Evolutionary conservation across 305 asterid genomes (phyloP).

Genomic region (Plantago lanceolata): DNA sequence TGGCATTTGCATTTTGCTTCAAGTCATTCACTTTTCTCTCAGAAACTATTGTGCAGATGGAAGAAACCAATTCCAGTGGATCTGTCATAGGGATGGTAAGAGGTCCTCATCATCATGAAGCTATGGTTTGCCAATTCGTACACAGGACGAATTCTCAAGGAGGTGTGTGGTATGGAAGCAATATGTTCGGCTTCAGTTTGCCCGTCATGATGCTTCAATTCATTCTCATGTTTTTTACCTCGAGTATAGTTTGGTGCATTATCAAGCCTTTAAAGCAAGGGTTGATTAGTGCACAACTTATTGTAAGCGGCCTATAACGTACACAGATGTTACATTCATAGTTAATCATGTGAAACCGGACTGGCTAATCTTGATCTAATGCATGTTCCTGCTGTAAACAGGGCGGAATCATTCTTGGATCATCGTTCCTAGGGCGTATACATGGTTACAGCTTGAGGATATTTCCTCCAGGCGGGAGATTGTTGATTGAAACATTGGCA

Average conservation of each 20-base stretch:
- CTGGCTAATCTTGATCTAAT: no score
- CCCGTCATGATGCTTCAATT: slow-evolving; percentile 45
- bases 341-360: no score
- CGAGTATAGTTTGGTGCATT: slow-evolving; percentile 28
- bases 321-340: no score
- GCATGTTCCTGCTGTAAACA: slow-evolving; percentile 22
- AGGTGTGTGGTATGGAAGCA: slow-evolving; percentile 43
- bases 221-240: slow-evolving; percentile 24
- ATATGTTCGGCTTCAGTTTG: slow-evolving; percentile 33
- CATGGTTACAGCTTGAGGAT: background rate
- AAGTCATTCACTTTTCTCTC: background rate
- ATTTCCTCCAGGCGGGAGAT: slow-evolving; percentile 45
- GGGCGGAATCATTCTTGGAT: slow-evolving; percentile 57
- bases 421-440: slow-evolving; percentile 32
- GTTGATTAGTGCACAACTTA: slow-evolving; percentile 53
- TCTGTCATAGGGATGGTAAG: slow-evolving; percentile 36
- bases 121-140: slow-evolving; percentile 41
- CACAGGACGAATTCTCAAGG: slow-evolving; percentile 42
- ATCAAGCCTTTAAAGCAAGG: slow-evolving; percentile 53
- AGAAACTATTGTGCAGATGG: background rate
- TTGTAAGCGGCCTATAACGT: slow-evolving; percentile 37
- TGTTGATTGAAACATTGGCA: slow-evolving; percentile 45
- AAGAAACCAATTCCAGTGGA: slow-evolving; percentile 10
- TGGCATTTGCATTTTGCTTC: background rate
- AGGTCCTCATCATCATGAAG: slow-evolving; percentile 33